Evolutionary conservation across 768 basidiomycete species (phyloP).

Genomic region (Pleurotus eryngii): DNA sequence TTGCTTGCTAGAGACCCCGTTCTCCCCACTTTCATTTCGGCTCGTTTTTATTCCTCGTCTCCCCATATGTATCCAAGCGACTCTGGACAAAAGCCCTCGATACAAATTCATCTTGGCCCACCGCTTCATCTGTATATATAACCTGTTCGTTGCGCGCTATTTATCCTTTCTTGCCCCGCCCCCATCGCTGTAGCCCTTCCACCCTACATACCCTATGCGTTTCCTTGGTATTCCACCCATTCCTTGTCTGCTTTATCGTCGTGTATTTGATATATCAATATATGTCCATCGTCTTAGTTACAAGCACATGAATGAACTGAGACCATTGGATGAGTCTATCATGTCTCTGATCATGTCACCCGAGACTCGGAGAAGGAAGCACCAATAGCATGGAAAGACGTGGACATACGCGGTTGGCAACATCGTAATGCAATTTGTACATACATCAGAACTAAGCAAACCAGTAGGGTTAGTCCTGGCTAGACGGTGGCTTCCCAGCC

Average conservation of each 20-base stretch:
- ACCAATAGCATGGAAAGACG: too few relatives aligned
- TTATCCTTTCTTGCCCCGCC: conserved; percentile 2
- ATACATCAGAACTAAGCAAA: too few relatives aligned
- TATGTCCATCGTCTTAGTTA: not conserved
- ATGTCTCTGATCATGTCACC: too few relatives aligned
- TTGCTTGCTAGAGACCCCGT: not conserved
- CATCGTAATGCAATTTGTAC: too few relatives aligned
- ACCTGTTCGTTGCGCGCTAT: not conserved
- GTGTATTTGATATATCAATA: conserved; percentile 6
- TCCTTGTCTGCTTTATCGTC: not conserved
- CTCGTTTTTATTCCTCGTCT: not conserved
- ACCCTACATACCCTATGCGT: not conserved
- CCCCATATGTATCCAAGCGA: conserved; percentile 1
- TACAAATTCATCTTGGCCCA: not conserved
- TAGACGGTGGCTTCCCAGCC: conserved; percentile 30
- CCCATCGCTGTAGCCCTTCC: conserved; percentile 4
- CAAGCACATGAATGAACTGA: too few relatives aligned
- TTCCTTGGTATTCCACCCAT: not conserved
- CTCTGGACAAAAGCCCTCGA: not conserved
- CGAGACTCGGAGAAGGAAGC: too few relatives aligned
- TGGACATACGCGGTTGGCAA: too few relatives aligned
- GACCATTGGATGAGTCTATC: too few relatives aligned
- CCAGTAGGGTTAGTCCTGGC: too few relatives aligned
- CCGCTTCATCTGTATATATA: conserved; percentile 8
- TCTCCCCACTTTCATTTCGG: not conserved